Conservation (phyloP, 306 rosid species). For the Casuarina equisetifolia region DNA sequence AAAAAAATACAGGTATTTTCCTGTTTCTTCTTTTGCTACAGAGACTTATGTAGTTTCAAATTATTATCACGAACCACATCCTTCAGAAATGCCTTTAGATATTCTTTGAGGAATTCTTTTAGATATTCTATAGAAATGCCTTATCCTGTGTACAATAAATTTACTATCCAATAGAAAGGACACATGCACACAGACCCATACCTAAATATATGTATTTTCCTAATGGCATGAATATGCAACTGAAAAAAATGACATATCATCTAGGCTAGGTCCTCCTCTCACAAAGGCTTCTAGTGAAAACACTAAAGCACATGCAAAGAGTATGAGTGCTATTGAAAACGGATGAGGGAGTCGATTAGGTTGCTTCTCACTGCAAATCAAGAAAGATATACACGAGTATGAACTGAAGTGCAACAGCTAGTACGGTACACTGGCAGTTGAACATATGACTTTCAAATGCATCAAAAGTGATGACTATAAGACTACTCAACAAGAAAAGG, state of each 20-base stretch:
- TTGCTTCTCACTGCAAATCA: slow-evolving; percentile 70
- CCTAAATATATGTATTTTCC: not conserved
- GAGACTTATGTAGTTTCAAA: too few species aligned
- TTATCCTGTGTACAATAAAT: not conserved
- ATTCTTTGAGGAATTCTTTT: not conserved
- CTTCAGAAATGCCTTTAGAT: not conserved
- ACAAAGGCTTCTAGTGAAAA: slow-evolving; percentile 79
- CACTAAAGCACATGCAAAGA: slow-evolving; percentile 70
- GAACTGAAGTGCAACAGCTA: not conserved
- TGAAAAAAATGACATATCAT: not conserved
- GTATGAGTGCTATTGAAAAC: slow-evolving; percentile 64
- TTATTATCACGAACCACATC: not conserved
- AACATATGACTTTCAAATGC: not conserved
- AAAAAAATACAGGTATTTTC: not conserved
- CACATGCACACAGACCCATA: not conserved
- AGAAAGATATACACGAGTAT: slow-evolving; percentile 27
- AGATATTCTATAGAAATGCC: not conserved
- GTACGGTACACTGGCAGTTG: not conserved
- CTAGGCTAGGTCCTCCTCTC: slow-evolving; percentile 70
- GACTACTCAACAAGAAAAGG: not conserved
- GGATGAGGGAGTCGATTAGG: slow-evolving; percentile 68
- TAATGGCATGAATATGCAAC: not conserved
- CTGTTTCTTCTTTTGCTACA: not conserved
- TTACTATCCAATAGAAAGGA: not conserved
- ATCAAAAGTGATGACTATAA: slow-evolving; percentile 14